A percentile compares a stretch with the other conserved stretches of the same genome.
phyloP scores from a whole-genome alignment of 192 early-diverging fungal species.

The Mortierella alpina region DNA sequence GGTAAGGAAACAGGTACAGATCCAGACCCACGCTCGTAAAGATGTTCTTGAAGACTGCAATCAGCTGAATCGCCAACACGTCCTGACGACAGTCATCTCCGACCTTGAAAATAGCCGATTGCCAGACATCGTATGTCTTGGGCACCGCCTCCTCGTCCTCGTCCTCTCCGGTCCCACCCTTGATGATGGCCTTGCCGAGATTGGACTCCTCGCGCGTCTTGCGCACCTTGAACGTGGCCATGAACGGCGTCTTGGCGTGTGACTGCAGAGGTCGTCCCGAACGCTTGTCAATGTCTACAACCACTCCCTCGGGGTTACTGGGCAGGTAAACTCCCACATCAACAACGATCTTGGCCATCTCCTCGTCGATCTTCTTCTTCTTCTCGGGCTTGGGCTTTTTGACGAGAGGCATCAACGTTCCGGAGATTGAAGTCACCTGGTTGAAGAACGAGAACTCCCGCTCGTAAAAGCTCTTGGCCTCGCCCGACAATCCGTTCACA shows the following conservation, averaged over 20 bases:
- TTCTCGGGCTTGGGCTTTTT: constrained; percentile 92
- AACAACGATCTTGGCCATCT: constrained; percentile 93
- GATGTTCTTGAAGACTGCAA: constrained; percentile 97
- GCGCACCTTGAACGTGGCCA: constrained; percentile 96
- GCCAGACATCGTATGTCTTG: constrained; percentile 69
- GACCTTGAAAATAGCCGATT: constrained; percentile 98
- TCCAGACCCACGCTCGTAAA: constrained; percentile 91
- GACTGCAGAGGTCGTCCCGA: constrained; percentile 95
- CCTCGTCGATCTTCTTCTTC: constrained; percentile 99
- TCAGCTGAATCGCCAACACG: constrained; percentile 96
- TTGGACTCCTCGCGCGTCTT: constrained; percentile 68
- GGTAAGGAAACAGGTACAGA: constrained; percentile 96
- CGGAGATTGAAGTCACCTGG: constrained; percentile 97
- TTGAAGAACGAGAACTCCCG: constrained; percentile 97
- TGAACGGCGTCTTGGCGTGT: constrained; percentile 99
- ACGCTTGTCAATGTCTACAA: constrained; percentile 94
- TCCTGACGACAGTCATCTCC: constrained; percentile 99
- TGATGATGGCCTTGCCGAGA: constrained; percentile 61
- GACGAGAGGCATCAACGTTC: constrained; percentile 94
- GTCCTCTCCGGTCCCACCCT: constrained; percentile 30
- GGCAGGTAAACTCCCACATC: constrained; percentile 98
- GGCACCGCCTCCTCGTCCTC: constrained; percentile 48
- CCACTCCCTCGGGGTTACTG: constrained; percentile 94
- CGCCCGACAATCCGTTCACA: constrained; percentile 82
- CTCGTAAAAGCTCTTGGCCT: constrained; percentile 92